Evolutionary conservation across 768 basidiomycete genomes (phyloP).

Genomic region (Rhizopogon roseolus): DNA sequence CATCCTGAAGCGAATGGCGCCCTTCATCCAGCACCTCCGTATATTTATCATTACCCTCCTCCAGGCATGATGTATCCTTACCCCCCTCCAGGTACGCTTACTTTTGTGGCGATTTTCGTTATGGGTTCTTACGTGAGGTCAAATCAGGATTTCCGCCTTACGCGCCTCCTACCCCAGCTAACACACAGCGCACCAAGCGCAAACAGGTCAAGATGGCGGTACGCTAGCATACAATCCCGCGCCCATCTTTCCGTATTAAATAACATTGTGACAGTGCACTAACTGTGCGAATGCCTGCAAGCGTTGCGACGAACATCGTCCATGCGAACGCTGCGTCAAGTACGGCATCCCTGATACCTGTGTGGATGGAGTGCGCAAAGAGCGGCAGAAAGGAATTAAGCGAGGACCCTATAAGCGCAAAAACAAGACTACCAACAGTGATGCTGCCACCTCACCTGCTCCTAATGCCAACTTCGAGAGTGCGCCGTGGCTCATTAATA

Average conservation of each 20-base stretch:
- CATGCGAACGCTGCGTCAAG: slow-evolving; percentile 60
- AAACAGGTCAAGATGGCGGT: slow-evolving; percentile 60
- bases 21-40: slow-evolving; percentile 23
- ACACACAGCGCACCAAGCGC: slow-evolving; percentile 35
- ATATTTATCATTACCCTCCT: slow-evolving; percentile 33
- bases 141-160: slow-evolving; percentile 23
- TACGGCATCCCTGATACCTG: slow-evolving; percentile 57
- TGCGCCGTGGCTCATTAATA: neutral
- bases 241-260: slow-evolving; percentile 1
- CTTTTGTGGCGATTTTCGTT: neutral
- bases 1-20: slow-evolving; percentile 29
- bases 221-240: slow-evolving; percentile 15
- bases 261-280: slow-evolving; percentile 36
- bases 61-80: slow-evolving; percentile 43
- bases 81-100: slow-evolving; percentile 30
- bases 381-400: slow-evolving; percentile 58
- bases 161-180: slow-evolving; percentile 14
- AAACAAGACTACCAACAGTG: slow-evolving; percentile 25
- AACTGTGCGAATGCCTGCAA: slow-evolving; percentile 56
- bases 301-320: slow-evolving; percentile 53
- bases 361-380: slow-evolving; percentile 57
- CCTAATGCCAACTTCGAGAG: neutral
- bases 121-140: slow-evolving; percentile 11
- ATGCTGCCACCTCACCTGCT: slow-evolving; percentile 17
- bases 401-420: slow-evolving; percentile 57